Base-by-base conservation (phyloP, 768 basidiomycete genomes). In the Lentinus tigrinus region DNA sequence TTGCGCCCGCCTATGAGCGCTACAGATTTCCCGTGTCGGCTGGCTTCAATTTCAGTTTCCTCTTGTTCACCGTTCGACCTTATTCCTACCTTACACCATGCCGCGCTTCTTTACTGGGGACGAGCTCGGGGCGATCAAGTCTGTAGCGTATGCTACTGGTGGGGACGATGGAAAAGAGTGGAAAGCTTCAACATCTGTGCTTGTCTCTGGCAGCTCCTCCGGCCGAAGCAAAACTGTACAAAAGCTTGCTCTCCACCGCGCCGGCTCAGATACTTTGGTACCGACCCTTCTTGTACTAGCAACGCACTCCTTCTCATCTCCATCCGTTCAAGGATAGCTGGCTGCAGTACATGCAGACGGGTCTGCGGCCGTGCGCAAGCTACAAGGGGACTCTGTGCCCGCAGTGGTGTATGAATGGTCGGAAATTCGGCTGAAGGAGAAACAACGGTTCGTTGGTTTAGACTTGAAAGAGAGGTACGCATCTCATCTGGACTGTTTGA, bases 101-200 rank as follows among this genome's bases (percentile, higher is more conserved):
- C 74, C 83, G 68, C 81, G 80, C 57, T 91, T 92, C 72, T 73
- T 91, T 50, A 71, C 84, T 44, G 92, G 89, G 61, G 92, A 93
- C 73, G 87, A 91, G 62, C 83, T 89, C 31, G 92, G 91, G 19
- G 83, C 81, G 56, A 80, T 93, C 57, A 92, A 92, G 73, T 71
- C 82, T 8, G 66, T 90, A 55, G 72, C 65, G 10, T 87, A 81
- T 64, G 52, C 69, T 3, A 63, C 73, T 17, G 66, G 70, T 11
- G 44, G 62, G 11, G 60, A 70, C 16, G 60, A 70, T 14, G 51
- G 63, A 8, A 69, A 74, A n/a, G 71, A 67, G 46, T 61, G 66
- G 54, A 80, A 77, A 52, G 66, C 70, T 2, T 58, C 67, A 21
- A 47, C 77, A 6, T 74, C 70, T 31, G 77, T 52, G 6, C 42